phyloP scores from a whole-genome alignment of 2,329 filamentous ascomycete genomes.

The Rutstroemia sydowiana region DNA sequence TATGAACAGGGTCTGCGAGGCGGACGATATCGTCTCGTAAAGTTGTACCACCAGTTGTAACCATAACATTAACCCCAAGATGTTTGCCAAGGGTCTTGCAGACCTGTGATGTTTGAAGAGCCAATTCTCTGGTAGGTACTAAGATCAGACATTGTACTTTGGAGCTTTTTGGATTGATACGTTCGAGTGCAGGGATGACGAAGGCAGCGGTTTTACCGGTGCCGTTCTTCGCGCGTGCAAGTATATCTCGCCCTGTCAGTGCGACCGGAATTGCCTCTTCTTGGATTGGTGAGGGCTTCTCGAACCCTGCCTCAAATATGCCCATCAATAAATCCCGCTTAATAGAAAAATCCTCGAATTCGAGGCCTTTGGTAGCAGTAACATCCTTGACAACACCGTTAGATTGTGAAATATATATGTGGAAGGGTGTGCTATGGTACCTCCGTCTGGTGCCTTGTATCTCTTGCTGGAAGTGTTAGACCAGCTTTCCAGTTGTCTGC shows the following conservation, averaged over 20 bases:
- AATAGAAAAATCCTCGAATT: constrained; percentile 95
- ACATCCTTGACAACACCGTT: constrained; percentile 62
- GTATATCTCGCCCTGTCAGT: constrained; percentile 86
- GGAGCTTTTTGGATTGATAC: constrained; percentile 91
- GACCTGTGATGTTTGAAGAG: constrained; percentile 96
- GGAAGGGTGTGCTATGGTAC: constrained; percentile 35
- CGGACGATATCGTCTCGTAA: constrained; percentile 96
- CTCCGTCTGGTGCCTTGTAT: constrained; percentile 75
- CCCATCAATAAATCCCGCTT: constrained; percentile 97
- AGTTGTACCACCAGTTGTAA: constrained; percentile 92
- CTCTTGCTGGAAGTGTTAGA: constrained; percentile 65
- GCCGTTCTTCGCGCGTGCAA: constrained; percentile 95
- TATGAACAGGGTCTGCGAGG: constrained; percentile 88
- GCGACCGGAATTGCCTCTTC: constrained; percentile 98
- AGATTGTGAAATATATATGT: not conserved
- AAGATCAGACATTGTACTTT: constrained; percentile 97
- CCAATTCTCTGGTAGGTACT: constrained; percentile 92
- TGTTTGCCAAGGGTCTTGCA: constrained; percentile 98
- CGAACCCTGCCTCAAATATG: constrained; percentile 97
- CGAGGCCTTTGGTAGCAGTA: constrained; percentile 91
- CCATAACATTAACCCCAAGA: constrained; percentile 97
- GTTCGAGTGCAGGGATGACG: constrained; percentile 89
- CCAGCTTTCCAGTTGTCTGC: constrained; percentile 68
- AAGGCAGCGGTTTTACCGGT: constrained; percentile 98
- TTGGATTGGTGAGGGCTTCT: constrained; percentile 97